Percentiles rank a stretch among this genome's conserved stretches.
These are phyloP conservation scores for Cystobasidium tubakii DNA, from an alignment of 768 basidiomycete species.

Conservation along the genomic window DNA sequence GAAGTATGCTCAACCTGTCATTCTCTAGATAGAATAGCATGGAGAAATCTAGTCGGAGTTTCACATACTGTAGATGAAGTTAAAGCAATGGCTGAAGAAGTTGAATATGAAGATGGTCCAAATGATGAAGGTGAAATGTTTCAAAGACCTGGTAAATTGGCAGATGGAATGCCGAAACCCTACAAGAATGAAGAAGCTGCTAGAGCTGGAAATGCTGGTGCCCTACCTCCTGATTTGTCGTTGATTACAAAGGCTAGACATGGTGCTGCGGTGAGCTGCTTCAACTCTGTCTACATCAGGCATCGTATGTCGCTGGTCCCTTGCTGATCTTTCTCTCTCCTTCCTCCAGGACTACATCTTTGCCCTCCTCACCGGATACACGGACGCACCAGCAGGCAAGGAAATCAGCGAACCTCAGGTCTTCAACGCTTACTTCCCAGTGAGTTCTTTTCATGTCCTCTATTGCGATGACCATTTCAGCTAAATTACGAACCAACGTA, in stretches of 20 bases:
- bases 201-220: conserved; percentile 85
- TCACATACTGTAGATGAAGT: conserved; percentile 89
- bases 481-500: conserved; percentile 53
- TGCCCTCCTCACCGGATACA: conserved; percentile 91
- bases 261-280: conserved; percentile 59
- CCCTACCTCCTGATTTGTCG: conserved; percentile 92
- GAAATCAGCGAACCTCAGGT: conserved; percentile 44
- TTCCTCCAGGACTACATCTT: conserved; percentile 81
- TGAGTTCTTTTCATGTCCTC: no score
- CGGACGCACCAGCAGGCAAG: conserved; percentile 76
- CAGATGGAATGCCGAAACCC: conserved; percentile 89
- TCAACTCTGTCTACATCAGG: not conserved
- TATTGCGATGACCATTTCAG: no score
- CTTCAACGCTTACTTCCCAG: conserved; percentile 49
- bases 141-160: conserved; percentile 93
- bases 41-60: conserved; percentile 98
- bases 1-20: conserved; percentile 99
- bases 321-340: not conserved
- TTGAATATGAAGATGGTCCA: conserved; percentile 94
- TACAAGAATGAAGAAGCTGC: conserved; percentile 99
- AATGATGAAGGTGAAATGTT: conserved; percentile 96
- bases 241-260: conserved; percentile 98
- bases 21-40: conserved; percentile 97
- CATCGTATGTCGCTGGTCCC: not conserved
- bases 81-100: conserved; percentile 86